These are phyloP conservation scores for Trypethelium eluteriae DNA, from an alignment of 495 filamentous ascomycete genomes.

Conservation along the genomic window DNA sequence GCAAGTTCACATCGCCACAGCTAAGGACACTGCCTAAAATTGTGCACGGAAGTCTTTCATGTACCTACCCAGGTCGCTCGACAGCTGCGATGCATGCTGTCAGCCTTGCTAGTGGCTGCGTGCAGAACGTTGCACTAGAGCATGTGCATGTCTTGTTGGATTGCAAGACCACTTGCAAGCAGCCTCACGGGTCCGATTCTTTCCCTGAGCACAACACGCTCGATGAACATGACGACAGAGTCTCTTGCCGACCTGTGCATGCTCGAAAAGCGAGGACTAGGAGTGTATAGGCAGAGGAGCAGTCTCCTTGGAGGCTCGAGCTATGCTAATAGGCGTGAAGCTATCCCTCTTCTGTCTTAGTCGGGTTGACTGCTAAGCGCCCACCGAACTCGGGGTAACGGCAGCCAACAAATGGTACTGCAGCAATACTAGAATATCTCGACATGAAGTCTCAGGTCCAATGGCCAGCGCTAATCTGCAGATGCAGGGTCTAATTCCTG, in stretches of 20 bases:
- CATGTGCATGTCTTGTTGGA: neutral
- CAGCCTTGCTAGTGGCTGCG: neutral
- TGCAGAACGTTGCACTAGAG: constrained; percentile 2
- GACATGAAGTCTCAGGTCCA: constrained; percentile 5
- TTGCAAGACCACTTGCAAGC: neutral
- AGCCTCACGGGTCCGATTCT: neutral
- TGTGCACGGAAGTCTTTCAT: neutral
- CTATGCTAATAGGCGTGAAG: too few species aligned
- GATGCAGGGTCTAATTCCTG: neutral
- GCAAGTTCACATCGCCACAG: neutral
- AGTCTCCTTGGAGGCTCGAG: too few species aligned
- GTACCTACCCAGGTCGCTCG: neutral
- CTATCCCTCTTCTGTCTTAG: neutral
- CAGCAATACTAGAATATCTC: constrained; percentile 10
- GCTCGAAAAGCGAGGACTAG: neutral
- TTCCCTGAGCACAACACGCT: neutral
- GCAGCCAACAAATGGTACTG: constrained; percentile 10
- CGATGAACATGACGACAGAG: neutral
- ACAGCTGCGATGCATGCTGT: neutral
- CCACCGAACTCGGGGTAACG: neutral
- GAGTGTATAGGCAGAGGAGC: too few species aligned
- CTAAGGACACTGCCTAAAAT: neutral
- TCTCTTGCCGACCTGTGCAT: neutral
- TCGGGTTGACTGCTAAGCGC: constrained; percentile 9
- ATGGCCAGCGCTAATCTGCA: constrained; percentile 3